Base-by-base conservation (phyloP, 495 filamentous ascomycete genomes). In the Trypethelium eluteriae region DNA sequence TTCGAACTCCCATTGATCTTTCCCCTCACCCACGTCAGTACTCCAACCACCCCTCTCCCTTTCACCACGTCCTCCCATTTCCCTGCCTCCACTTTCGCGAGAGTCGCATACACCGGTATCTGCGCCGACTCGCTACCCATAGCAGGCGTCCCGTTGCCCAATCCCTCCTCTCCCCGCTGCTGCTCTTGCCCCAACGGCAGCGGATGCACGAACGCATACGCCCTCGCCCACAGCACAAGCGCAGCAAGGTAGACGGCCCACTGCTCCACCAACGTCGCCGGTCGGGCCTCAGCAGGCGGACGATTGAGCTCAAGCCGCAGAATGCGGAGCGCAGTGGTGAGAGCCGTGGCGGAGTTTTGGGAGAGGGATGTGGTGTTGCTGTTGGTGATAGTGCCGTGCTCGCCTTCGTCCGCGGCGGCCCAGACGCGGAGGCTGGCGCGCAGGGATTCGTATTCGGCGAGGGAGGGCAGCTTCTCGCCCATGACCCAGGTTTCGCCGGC, bases 401-500 rank as follows among this genome's bases (percentile, higher is more conserved):
- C 25, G 25, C 25, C 25, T 25, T 25, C 25, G 25, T 25, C 25
- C 25, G 25, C 25, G 25, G 25, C 25, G 25, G 25, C 64, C 69
- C 69, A 71, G 4, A 59, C 46, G 12, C 56, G 47, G 1, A 74
- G 69, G 3, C 65, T 39, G 9, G 71, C n/a, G 50, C 70, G 72
- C 38, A 73, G 62, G 10, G 67, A 68, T n/a, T 71, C 62, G 47
- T 68, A 62, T 16, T 72, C 68, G 10, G 34, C 47, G 11, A 71
- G 64, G 9, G 65, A 65, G 39, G 50, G 18, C 2, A 77, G 63
- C 36, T 76, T 76, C 63, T 75, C 76, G 9, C 64, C 71, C 32
- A 75, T 65, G n/a, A 75, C 68, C 76, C 76, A 78, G 6, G 69
- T 69, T 50, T 78, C 73, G 3, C 75, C 75, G 6, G 74, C 69